Evolutionary conservation across 768 basidiomycete genomes (phyloP).

Genomic region (Agrocybe chaxingu): DNA sequence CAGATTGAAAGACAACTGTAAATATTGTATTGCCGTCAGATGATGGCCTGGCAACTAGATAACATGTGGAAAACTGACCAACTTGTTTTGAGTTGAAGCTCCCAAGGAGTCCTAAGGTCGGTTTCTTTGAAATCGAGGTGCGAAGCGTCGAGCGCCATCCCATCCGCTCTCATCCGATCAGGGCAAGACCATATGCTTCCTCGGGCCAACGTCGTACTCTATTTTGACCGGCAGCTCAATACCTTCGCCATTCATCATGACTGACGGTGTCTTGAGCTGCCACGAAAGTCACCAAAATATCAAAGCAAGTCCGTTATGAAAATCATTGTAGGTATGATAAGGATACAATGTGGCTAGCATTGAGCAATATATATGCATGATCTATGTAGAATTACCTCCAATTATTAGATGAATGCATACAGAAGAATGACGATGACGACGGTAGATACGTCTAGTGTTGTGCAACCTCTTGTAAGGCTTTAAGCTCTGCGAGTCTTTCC

Average conservation of each 20-base stretch:
- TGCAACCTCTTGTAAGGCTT: constrained; percentile 13
- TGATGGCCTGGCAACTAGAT: background rate
- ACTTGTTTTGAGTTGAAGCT: constrained; percentile 75
- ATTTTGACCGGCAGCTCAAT: constrained; percentile 67
- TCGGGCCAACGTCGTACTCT: constrained; percentile 66
- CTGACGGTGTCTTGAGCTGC: too few relatives aligned
- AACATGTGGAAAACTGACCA: constrained; percentile 35
- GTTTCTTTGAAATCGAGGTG: constrained; percentile 50
- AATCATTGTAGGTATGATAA: too few relatives aligned
- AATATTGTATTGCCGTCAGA: background rate
- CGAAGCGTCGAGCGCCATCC: constrained; percentile 60
- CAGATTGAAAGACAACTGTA: constrained; percentile 74
- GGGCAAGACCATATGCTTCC: constrained; percentile 68
- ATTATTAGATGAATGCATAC: too few relatives aligned
- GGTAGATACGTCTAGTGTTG: background rate
- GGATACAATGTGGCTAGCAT: too few relatives aligned
- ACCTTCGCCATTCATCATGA: constrained; percentile 53
- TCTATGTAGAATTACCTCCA: too few relatives aligned
- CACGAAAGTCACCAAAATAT: too few relatives aligned
- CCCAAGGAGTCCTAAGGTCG: constrained; percentile 55
- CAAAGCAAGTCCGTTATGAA: too few relatives aligned
- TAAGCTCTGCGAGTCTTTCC: constrained; percentile 68
- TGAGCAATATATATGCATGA: too few relatives aligned
- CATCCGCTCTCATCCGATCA: constrained; percentile 38
- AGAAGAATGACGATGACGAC: too few relatives aligned